Conservation (phyloP, 441 rosid genomes). For the Manihot esculenta region DNA sequence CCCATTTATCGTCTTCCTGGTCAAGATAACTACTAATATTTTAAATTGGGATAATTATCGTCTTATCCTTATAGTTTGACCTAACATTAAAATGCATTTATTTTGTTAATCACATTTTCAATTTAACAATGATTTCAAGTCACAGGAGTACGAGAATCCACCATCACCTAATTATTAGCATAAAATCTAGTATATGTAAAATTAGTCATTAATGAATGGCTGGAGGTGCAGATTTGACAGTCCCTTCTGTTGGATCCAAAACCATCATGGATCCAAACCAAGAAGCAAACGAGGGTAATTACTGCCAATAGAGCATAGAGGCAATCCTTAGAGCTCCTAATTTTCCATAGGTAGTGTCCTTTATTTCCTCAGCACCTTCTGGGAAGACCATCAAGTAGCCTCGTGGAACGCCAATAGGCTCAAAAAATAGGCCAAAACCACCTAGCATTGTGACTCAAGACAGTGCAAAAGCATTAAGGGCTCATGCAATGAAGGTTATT, state of each 20-base stretch:
- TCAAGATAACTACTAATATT: not conserved
- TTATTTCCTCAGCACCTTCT: conserved; percentile 55
- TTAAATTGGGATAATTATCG: no score
- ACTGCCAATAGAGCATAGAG: conserved; percentile 35
- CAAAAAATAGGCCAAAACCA: conserved; percentile 87
- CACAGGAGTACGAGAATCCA: no score
- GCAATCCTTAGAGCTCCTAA: conserved; percentile 40
- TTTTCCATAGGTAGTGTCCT: conserved; percentile 51
- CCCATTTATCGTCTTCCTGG: not conserved
- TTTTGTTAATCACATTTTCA: no score
- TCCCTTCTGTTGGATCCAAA: conserved; percentile 42
- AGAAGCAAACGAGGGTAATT: conserved; percentile 44
- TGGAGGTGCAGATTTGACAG: conserved; percentile 47
- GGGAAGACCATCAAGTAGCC: conserved; percentile 64
- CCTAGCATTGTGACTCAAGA: conserved; percentile 82
- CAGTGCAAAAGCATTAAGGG: conserved; percentile 86
- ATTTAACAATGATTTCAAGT: no score
- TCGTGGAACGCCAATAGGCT: conserved; percentile 93
- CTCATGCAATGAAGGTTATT: conserved; percentile 88
- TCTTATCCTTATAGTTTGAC: no score
- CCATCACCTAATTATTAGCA: conserved; percentile 42
- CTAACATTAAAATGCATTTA: no score
- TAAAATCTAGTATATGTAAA: conserved; percentile 39
- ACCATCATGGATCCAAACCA: conserved; percentile 46
- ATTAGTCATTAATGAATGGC: conserved; percentile 44